Base-by-base conservation (phyloP, 2,329 filamentous ascomycete species). In the Clathrospora elynae region DNA sequence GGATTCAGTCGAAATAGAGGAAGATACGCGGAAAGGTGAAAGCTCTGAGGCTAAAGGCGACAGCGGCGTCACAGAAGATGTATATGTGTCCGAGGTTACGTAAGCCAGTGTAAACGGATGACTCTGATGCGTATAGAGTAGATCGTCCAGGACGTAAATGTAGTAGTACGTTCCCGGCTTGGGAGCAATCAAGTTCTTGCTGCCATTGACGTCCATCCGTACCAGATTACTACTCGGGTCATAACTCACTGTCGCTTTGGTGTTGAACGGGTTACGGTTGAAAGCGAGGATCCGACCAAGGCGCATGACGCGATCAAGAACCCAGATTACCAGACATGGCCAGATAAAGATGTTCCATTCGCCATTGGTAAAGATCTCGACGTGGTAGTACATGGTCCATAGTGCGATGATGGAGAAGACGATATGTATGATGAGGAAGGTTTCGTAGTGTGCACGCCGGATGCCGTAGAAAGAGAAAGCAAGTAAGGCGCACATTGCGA, bases 401-500 rank as follows among this genome's bases (percentile, higher is more conserved):
- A 83, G 56, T 0, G 79, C 60, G 0, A 79, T 46, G 24, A 68
- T 51, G 10, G 65, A 64, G 46, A 67, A 20, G 64, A 71, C 37
- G 64, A 78, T 46, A 75, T 78, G 30, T 54, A 72, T 25, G 61
- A 70, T 3, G 74, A 81, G 50, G 55, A 73, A 59, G 39, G 67
- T 14, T 35, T 71, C 67, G 42, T 59, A 85, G n/a, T 73, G 71
- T 7, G 73, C 73, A 5, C 75, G 72, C 0, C 80, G 73, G 12
- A 82, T 66, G 59, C 73, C 78, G 48, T 77, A 78, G 0, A 79
- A 64, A 0, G 81, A 83, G 20, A 77, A 71, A 0, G 63, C 64
- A 0, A 80, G 56, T 1, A 71, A 46, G 0, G 74, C 56, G 14
- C 73, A 75, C 79, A 80, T 73, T 9, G 66, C 55, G 12, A 72